Evolutionary conservation across 768 basidiomycete genomes (phyloP).

Genomic region (Plicaturopsis crispa): DNA sequence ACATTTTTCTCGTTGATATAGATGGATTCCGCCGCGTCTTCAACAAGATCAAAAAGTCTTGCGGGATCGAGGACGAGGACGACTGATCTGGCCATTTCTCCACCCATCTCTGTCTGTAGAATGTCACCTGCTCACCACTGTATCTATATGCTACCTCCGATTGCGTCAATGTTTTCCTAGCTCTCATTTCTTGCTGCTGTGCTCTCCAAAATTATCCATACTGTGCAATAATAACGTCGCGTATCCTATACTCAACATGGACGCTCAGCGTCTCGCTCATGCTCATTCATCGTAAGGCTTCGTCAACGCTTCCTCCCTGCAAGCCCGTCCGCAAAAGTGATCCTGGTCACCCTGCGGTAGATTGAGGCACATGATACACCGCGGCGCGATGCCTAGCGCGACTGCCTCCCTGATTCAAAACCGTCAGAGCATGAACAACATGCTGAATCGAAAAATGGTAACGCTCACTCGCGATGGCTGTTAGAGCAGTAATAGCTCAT

Average conservation of each 20-base stretch:
- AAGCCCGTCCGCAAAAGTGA: constrained; percentile 55
- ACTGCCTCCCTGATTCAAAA: constrained; percentile 59
- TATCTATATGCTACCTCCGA: not conserved
- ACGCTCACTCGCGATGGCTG: constrained; percentile 55
- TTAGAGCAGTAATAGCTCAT: constrained; percentile 51
- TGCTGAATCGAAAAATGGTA: constrained; percentile 1
- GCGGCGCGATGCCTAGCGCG: constrained; percentile 35
- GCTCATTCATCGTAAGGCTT: constrained; percentile 27
- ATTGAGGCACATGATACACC: constrained; percentile 60
- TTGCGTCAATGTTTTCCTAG: not conserved
- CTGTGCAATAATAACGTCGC: not conserved
- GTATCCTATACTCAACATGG: not conserved
- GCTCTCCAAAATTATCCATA: not conserved
- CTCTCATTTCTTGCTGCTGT: not conserved
- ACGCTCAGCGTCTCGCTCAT: not conserved
- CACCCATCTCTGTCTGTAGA: too few relatives aligned
- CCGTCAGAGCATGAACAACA: constrained; percentile 4
- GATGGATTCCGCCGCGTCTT: too few relatives aligned
- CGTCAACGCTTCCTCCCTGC: constrained; percentile 52
- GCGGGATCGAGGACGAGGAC: too few relatives aligned
- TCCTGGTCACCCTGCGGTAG: constrained; percentile 52
- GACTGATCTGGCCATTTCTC: too few relatives aligned
- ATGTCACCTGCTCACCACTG: too few relatives aligned
- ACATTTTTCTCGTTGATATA: too few relatives aligned
- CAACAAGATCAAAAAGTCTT: too few relatives aligned